Evolutionary conservation across 169 alveolate genomes (phyloP).

Genomic region (Theileria parva): DNA sequence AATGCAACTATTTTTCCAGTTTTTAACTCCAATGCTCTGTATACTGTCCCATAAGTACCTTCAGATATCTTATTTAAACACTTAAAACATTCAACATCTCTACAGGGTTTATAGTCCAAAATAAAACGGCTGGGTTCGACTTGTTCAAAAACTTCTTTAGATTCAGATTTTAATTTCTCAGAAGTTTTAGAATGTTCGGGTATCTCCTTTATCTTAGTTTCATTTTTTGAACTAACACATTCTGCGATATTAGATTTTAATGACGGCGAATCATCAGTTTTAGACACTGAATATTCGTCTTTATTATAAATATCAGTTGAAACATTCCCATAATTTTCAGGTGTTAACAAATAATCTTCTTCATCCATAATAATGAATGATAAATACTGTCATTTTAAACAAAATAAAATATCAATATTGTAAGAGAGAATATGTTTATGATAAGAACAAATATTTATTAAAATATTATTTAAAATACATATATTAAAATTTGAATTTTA

Average conservation of each 20-base stretch:
- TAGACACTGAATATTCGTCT: neutral
- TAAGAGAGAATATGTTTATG: neutral
- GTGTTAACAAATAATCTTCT: slow-evolving; percentile 13
- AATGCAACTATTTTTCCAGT: slow-evolving; percentile 91
- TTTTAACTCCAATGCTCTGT: slow-evolving; percentile 87
- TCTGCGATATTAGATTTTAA: neutral
- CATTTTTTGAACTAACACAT: neutral
- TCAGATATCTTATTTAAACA: slow-evolving; percentile 89
- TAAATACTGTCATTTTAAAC: neutral
- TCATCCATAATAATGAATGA: slow-evolving; percentile 1
- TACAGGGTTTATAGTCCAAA: slow-evolving; percentile 27
- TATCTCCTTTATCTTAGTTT: neutral
- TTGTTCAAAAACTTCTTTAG: neutral
- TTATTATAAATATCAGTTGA: neutral
- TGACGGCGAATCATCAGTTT: neutral
- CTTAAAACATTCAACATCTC: slow-evolving; percentile 80
- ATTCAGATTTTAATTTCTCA: neutral
- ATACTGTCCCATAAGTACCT: slow-evolving; percentile 95
- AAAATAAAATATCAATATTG: neutral
- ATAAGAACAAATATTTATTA: neutral
- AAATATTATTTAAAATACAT: slow-evolving; percentile 3
- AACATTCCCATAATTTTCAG: neutral
- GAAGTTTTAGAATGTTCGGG: neutral
- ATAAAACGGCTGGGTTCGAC: neutral
- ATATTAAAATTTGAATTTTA: neutral